Conservation (phyloP, 106 monocot species). For the Platanthera zijinensis region DNA sequence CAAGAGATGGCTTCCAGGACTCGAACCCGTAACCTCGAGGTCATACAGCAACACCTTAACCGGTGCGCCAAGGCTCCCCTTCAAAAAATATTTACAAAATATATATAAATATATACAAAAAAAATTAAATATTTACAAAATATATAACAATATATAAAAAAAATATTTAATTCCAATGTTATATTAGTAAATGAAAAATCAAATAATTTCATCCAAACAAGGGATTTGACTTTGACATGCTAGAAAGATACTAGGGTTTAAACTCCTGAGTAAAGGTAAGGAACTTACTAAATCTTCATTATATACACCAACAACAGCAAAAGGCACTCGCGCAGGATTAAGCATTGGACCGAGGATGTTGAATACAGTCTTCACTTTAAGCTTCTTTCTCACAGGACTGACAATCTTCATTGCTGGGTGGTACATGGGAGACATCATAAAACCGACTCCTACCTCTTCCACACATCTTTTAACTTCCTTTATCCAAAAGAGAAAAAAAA, state of each 20-base stretch:
- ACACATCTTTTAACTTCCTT: slow-evolving; percentile 65
- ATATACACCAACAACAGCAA: slow-evolving; percentile 91
- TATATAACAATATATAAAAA: not conserved
- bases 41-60: too few relatives aligned
- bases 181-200: not conserved
- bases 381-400: slow-evolving; percentile 75
- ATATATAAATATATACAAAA: too few relatives aligned
- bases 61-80: too few relatives aligned
- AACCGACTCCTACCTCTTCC: slow-evolving; percentile 68
- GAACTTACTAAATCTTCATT: slow-evolving; percentile 76
- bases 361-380: slow-evolving; percentile 94
- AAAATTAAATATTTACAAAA: too few relatives aligned
- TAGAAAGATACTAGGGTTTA: not conserved
- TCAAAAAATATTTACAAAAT: too few relatives aligned
- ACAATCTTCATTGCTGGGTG: slow-evolving; percentile 97
- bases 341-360: slow-evolving; percentile 96
- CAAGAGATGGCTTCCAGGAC: too few relatives aligned
- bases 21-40: too few relatives aligned
- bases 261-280: not conserved
- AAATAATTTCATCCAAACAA: not conserved
- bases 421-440: slow-evolving; percentile 93
- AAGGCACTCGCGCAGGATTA: slow-evolving; percentile 84
- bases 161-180: not conserved
- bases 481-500: slow-evolving; percentile 14
- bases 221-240: not conserved